A percentile compares a stretch with the other conserved stretches of the same genome.
phyloP scores from a whole-genome alignment of 2,329 filamentous ascomycete species.

The Samsoniella hepiali region DNA sequence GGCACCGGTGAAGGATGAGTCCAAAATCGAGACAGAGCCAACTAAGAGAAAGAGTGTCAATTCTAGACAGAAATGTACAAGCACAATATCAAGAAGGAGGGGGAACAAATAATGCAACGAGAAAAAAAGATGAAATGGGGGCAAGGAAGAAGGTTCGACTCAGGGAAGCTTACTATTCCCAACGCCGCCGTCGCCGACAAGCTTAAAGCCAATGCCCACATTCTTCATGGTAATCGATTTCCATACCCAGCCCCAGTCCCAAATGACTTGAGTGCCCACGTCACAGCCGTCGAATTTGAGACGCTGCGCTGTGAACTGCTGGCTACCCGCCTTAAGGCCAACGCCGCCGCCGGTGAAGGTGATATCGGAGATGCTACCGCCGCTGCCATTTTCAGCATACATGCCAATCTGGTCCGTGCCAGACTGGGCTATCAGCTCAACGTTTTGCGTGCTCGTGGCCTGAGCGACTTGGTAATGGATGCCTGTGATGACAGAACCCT shows the following conservation, averaged over 20 bases:
- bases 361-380: constrained; percentile 52
- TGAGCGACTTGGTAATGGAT: constrained; percentile 28
- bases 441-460: constrained; percentile 25
- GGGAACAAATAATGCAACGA: no score
- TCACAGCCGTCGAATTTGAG: constrained; percentile 62
- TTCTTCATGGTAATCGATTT: constrained; percentile 20
- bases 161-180: no score
- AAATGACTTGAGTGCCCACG: constrained; percentile 64
- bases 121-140: no score
- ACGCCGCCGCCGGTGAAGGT: constrained; percentile 55
- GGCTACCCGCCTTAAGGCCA: constrained; percentile 48
- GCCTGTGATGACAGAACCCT: constrained; percentile 4
- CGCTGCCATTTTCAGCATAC: constrained; percentile 29
- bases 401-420: constrained; percentile 15
- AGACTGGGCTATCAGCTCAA: constrained; percentile 20
- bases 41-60: constrained; percentile 6
- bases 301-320: constrained; percentile 67
- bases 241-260: constrained; percentile 68
- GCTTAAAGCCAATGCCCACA: constrained; percentile 16
- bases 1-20: constrained; percentile 22
- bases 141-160: no score
- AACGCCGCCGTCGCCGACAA: constrained; percentile 7
- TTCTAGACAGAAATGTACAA: no score
- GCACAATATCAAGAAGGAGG: no score
- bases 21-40: constrained; percentile 21